Evolutionary conservation across 441 rosid species (phyloP), one percentile per base, ranked within the genome.

Genomic region (Adansonia grandidieri): DNA sequence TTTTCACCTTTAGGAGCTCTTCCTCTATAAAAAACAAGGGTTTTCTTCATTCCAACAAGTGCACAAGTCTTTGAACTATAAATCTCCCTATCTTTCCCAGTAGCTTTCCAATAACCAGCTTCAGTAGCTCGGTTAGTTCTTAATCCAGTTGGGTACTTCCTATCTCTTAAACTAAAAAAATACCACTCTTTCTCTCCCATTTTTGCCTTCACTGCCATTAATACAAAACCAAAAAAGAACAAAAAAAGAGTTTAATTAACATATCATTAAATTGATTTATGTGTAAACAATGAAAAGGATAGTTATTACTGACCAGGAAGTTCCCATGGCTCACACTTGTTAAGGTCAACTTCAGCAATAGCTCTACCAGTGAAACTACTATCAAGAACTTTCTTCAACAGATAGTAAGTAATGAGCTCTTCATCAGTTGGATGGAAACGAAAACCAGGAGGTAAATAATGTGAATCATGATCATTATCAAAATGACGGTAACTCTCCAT

Each of bases 171-270:
- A 73, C 93, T 91, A 68, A 89, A 94, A 76, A 94, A 94, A 87
- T 92, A 94, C 98, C 98, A 94, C 84, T 94, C 96, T 82, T 92
- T 94, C 84, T 92, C 98, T 0, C 97, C 98, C 89, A 91, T 88
- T 80, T 91, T 94, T 1, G 97, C 97, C 83, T 89, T 92, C 83
- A 77, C 98, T 94, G 88, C 82, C 11, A 74, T 24, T 28, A 28
- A 28, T 28, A 28, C 1, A 28, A 28, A 50, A 14, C 60, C 77
- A 44, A 57, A 51, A 6, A 61, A 61, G 13, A 22, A 22, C 4
- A 57, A 24, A 0, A 0, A 11, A 40, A 45, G 13, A 6, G 15
- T 22, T 32, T 10, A 48, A 63, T 2, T 5, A 42, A 72, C 9
- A 14, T 9, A 60, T 1, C 20, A 42, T 22, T 3, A 40, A 5